Evolutionary conservation across 345 rosid genomes (phyloP), one percentile per base, ranked within the genome.

Genomic region (Populus davidiana): DNA sequence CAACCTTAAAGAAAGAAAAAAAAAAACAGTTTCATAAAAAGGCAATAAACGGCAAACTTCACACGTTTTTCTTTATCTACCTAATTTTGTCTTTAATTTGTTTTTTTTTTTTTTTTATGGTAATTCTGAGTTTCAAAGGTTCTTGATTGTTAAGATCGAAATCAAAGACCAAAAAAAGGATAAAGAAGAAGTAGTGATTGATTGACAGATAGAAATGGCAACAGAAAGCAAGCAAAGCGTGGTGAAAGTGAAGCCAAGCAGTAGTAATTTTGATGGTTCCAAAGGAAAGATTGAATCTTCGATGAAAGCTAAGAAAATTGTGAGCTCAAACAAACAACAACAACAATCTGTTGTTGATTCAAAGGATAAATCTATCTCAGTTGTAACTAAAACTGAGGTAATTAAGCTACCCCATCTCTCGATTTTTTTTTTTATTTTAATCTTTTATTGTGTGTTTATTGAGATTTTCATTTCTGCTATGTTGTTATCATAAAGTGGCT

Each of bases 381-480:
- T 78, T 76, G 81, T 78, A 74, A 54, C 76, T 13, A 92, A 89
- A 87, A 80, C 86, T 14, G 91, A 88, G 92, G 95, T 92, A 41
- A 41, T 41, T 41, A 82, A 1, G 63, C 29, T 23, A 23, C 29
- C 73, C 77, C 82, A 67, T 77, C 47, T 62, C 44, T 27, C 39
- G 18, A 52, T 52, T 38, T 31, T 0, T 71, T 0, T 71, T n/a
- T 25, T 1, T 52, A 16, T 25, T 12, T 43, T 69, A 14, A 41
- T 18, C 21, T 18, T 67, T 36, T 31, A 33, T 33, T 33, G 35
- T 29, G 8, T 66, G 69, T 16, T 41, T 11, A 41, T 41, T 41
- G 11, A 41, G 47, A 41, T 41, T 41, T 41, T 41, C 12, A 41
- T 23, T 47, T 59, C 4, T 0, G 2, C 27, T n/a, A 3, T 59